Evolutionary conservation across 1,284 basidiomycete genomes (phyloP), one percentile per base, ranked within the genome.

Genomic region (Athelia sp.): DNA sequence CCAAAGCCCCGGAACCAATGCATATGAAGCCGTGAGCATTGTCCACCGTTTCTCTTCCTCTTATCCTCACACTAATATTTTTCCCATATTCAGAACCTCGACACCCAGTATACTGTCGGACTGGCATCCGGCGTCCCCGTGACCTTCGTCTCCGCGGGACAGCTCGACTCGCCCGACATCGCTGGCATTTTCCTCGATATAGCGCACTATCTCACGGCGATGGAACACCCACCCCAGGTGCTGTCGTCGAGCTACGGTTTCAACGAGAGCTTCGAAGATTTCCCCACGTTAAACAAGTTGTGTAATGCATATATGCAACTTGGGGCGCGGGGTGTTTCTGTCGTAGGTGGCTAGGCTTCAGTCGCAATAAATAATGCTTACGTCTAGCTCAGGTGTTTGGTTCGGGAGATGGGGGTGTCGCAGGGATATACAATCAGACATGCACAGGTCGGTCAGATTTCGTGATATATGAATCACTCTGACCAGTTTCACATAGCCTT

Each of bases 231-330:
- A 26, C 69, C 70, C 8, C 67, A 69, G 52, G 66, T 65, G 0
- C 62, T 70, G 47, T 60, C 65, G 9, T 70, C 68, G 10, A 58
- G 56, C 11, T 65, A 64, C 43, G 63, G 61, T 11, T 61, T 64
- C 43, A 60, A 65, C 46, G 63, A 65, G 54, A 61, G 63, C 46
- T 29, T 29, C 6, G 4, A 6, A 4, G 26, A 29, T 29, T 4
- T 13, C 4, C 26, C 26, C 26, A 13, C 26, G 6, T 4, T 13
- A 13, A 29, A 13, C 6, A 29, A 29, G 26, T 13, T 75, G 15
- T 78, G 75, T 62, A 69, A 67, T 50, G 54, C 68, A 29, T 74
- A 74, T 52, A 70, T 73, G 19, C 70, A 73, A 49, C 66, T 77
- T 29, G 69, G 69, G n/a, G 69, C 68, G 2, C 66, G 73, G 14